A percentile compares a stretch with the other conserved stretches of the same genome.
phyloP scores from a whole-genome alignment of 2,329 filamentous ascomycete species.

The Trichoderma sp. region DNA sequence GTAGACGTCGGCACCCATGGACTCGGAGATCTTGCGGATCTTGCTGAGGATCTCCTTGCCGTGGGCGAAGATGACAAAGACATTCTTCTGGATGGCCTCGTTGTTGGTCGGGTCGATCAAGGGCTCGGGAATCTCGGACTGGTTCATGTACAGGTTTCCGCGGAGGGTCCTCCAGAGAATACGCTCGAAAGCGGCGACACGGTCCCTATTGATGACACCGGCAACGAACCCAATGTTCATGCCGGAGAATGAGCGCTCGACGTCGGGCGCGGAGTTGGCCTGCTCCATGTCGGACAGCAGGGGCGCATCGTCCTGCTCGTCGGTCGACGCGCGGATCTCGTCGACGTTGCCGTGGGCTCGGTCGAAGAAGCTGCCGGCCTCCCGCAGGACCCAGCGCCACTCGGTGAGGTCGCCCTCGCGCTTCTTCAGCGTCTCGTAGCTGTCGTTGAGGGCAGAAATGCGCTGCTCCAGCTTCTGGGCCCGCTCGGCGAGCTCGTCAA shows the following conservation, averaged over 20 bases:
- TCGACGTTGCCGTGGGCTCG: slow-evolving; percentile 94
- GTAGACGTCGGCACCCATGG: slow-evolving; percentile 92
- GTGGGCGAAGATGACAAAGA: slow-evolving; percentile 98
- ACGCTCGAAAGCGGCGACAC: slow-evolving; percentile 92
- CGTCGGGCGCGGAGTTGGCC: slow-evolving; percentile 66
- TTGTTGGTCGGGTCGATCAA: slow-evolving; percentile 91
- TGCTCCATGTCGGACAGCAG: slow-evolving; percentile 92
- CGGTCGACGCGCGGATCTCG: slow-evolving; percentile 88
- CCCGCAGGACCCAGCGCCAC: slow-evolving; percentile 96
- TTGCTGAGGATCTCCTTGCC: slow-evolving; percentile 98
- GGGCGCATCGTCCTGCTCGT: slow-evolving; percentile 83
- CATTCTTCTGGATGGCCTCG: slow-evolving; percentile 92
- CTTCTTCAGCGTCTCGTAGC: slow-evolving; percentile 98
- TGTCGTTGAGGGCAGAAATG: slow-evolving; percentile 89
- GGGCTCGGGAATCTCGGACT: slow-evolving; percentile 94
- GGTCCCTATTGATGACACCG: slow-evolving; percentile 89
- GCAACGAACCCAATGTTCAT: slow-evolving; percentile 99
- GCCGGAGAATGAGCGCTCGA: slow-evolving; percentile 85
- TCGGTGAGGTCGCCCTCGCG: slow-evolving; percentile 95
- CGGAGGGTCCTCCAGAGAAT: slow-evolving; percentile 97
- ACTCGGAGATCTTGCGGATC: slow-evolving; percentile 98
- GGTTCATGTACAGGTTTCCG: slow-evolving; percentile 99
- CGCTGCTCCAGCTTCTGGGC: slow-evolving; percentile 91
- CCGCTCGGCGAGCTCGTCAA: slow-evolving; percentile 91
- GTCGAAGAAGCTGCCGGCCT: slow-evolving; percentile 97